phyloP scores from a whole-genome alignment of 495 filamentous ascomycete species.

The Friedmanniomyces simplex region DNA sequence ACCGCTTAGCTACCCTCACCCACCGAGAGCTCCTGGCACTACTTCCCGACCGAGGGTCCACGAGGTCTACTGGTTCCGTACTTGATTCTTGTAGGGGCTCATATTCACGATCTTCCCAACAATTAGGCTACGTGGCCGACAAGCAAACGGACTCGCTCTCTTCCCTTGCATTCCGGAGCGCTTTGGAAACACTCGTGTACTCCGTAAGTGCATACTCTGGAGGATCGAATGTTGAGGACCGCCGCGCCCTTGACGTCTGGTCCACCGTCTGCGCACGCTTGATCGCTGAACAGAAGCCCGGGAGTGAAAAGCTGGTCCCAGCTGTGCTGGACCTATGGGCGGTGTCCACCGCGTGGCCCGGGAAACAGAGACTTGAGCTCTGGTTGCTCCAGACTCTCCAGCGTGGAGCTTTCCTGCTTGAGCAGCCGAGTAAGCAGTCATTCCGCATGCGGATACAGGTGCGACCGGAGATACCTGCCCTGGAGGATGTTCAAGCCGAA shows the following conservation, averaged over 20 bases:
- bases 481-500: conserved; percentile 68
- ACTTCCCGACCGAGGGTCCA: conserved; percentile 59
- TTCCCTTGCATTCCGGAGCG: conserved; percentile 79
- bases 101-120: conserved; percentile 22
- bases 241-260: conserved; percentile 70
- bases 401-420: conserved; percentile 81
- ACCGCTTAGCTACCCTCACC: conserved; percentile 61
- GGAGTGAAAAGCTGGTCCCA: conserved; percentile 55
- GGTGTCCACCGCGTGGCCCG: conserved; percentile 77
- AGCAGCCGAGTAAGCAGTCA: conserved; percentile 56
- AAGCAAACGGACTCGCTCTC: conserved; percentile 57
- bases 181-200: conserved; percentile 74
- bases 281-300: conserved; percentile 47
- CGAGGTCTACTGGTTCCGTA: conserved; percentile 57
- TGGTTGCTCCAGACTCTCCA: conserved; percentile 90
- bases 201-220: conserved; percentile 82
- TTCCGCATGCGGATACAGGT: conserved; percentile 46
- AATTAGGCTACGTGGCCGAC: conserved; percentile 39
- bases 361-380: conserved; percentile 77
- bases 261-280: conserved; percentile 76
- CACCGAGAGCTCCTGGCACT: conserved; percentile 58
- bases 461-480: conserved; percentile 39
- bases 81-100: conserved; percentile 43
- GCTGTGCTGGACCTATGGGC: conserved; percentile 75
- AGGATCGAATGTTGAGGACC: conserved; percentile 56